A percentile compares a stretch with the other conserved stretches of the same genome.
Evolutionary conservation across 2,329 filamentous ascomycete species (phyloP).

Genomic region (Colletotrichum sp.): DNA sequence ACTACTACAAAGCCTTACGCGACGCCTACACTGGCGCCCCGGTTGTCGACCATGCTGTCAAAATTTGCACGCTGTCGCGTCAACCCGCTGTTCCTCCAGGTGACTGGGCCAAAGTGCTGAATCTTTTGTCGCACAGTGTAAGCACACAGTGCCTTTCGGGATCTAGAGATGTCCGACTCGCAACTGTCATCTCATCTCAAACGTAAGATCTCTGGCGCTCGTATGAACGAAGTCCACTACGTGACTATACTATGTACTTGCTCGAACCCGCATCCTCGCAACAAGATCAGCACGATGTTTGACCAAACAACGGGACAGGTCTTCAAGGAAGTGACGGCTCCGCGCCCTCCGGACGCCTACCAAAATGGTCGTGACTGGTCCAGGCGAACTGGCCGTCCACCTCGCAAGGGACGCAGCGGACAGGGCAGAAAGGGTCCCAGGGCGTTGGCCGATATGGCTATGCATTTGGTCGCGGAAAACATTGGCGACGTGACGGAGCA

Average conservation of each 20-base stretch:
- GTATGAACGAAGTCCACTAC: not conserved
- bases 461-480: slow-evolving; percentile 40
- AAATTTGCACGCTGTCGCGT: not conserved
- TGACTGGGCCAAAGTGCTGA: not conserved
- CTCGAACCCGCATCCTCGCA: not conserved
- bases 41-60: not conserved
- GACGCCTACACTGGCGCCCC: not conserved
- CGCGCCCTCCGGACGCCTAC: slow-evolving; percentile 27
- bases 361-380: slow-evolving; percentile 38
- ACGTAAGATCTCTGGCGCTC: not conserved
- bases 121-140: not conserved
- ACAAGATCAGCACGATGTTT: slow-evolving; percentile 29
- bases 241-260: not conserved
- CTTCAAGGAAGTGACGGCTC: slow-evolving; percentile 40
- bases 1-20: not conserved
- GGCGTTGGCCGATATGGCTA: slow-evolving; percentile 43
- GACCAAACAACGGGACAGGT: slow-evolving; percentile 38
- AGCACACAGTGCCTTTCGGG: not conserved
- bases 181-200: not conserved
- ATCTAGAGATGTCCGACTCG: not conserved
- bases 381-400: slow-evolving; percentile 28
- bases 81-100: not conserved
- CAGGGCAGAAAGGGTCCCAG: slow-evolving; percentile 35
- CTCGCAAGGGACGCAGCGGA: slow-evolving; percentile 25
- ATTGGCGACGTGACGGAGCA: slow-evolving; percentile 36